phyloP scores from a whole-genome alignment of 176 grass and related monocot genomes.

The Aegilops bicornis region DNA sequence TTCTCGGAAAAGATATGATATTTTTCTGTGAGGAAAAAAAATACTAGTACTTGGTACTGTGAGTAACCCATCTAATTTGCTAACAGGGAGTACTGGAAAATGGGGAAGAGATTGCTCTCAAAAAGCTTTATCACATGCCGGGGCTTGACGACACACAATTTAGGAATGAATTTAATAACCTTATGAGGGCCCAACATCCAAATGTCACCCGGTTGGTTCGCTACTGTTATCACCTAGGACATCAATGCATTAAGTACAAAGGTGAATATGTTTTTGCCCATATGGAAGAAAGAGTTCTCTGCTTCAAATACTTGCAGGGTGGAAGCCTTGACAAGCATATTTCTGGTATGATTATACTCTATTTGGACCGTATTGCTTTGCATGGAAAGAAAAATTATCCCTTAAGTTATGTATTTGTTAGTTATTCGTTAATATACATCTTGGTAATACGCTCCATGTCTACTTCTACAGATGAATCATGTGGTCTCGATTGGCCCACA shows the following conservation, averaged over 20 bases:
- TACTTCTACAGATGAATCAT: not conserved
- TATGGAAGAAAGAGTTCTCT: not conserved
- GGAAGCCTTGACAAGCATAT: not conserved
- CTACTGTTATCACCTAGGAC: not conserved
- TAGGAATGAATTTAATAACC: not conserved
- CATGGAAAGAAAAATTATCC: not conserved
- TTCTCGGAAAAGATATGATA: too few species aligned
- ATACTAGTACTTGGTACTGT: not conserved
- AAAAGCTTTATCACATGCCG: not conserved
- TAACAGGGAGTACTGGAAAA: not conserved
- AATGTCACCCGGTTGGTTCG: not conserved
- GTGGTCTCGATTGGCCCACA: not conserved
- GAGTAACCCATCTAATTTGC: not conserved
- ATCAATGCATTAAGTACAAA: fast-evolving
- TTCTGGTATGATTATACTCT: not conserved
- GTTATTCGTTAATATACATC: not conserved
- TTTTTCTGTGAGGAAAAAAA: too few species aligned
- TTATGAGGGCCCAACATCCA: not conserved
- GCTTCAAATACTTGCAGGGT: not conserved
- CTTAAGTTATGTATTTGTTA: not conserved
- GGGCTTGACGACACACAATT: not conserved
- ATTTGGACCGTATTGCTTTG: not conserved
- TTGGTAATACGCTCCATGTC: not conserved
- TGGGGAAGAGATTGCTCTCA: not conserved
- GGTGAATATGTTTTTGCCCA: not conserved